These are phyloP conservation scores for Cardiospermum halicacabum DNA, from an alignment of 345 rosid species.

Conservation along the genomic window DNA sequence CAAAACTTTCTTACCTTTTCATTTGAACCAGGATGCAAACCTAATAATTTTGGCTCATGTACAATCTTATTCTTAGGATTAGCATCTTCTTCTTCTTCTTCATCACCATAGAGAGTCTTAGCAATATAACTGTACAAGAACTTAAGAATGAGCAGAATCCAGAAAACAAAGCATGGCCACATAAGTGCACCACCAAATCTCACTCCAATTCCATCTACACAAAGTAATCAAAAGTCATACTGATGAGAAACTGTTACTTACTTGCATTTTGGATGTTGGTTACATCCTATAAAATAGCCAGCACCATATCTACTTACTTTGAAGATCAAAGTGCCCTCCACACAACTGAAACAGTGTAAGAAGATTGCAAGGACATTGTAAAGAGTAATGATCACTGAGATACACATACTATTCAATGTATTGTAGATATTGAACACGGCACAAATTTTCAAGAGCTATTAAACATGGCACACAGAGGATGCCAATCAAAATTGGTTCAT, in stretches of 20 bases:
- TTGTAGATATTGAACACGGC: not conserved
- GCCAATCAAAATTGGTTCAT: not conserved
- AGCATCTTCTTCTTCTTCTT: conserved; percentile 51
- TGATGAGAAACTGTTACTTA: conserved; percentile 40
- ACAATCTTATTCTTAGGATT: conserved; percentile 34
- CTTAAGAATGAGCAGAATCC: conserved; percentile 9
- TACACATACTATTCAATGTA: not conserved
- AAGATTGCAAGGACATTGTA: not conserved
- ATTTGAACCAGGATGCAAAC: conserved; percentile 67
- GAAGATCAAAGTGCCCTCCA: conserved; percentile 78
- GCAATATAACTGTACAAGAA: conserved; percentile 65
- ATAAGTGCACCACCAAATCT: not conserved
- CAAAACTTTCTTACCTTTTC: conserved; percentile 56
- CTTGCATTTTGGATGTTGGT: conserved; percentile 93
- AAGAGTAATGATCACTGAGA: conserved; percentile 7
- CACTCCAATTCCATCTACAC: not conserved
- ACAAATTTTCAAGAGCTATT: not conserved
- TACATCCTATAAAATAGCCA: conserved; percentile 91
- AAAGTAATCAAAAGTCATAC: conserved; percentile 12
- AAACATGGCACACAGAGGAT: not conserved
- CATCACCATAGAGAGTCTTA: conserved; percentile 76
- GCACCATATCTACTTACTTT: conserved; percentile 80
- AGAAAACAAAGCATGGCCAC: not conserved
- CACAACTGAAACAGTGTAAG: conserved; percentile 55
- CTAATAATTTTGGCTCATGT: conserved; percentile 84